phyloP scores from a whole-genome alignment of 768 basidiomycete genomes.

The Phaffia tasmanica region DNA sequence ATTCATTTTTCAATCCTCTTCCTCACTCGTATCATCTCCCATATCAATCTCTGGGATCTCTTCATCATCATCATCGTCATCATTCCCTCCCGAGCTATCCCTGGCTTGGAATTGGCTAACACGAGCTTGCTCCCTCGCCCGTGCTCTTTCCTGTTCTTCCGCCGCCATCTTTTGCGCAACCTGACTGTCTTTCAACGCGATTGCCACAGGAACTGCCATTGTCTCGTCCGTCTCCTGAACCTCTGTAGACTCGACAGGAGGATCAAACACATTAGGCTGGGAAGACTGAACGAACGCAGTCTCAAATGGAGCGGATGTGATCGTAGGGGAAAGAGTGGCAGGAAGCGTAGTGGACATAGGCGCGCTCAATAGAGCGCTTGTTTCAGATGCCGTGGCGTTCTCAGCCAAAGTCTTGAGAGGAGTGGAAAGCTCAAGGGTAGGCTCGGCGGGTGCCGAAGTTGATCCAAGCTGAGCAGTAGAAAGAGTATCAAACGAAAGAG shows the following conservation, averaged over 20 bases:
- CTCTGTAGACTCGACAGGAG: too few species aligned
- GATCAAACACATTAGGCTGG: too few species aligned
- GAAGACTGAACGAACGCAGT: background rate
- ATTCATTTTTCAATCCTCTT: slow-evolving; percentile 44
- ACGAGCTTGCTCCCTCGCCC: slow-evolving; percentile 1
- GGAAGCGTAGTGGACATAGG: too few species aligned
- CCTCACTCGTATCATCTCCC: slow-evolving; percentile 54
- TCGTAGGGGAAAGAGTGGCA: background rate
- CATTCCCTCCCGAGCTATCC: slow-evolving; percentile 22
- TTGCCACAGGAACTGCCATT: slow-evolving; percentile 11
- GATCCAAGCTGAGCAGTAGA: background rate
- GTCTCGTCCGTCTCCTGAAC: too few species aligned
- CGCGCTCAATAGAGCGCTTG: too few species aligned
- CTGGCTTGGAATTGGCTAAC: background rate
- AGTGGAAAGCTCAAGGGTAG: background rate
- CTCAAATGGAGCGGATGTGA: background rate
- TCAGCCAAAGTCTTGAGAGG: background rate
- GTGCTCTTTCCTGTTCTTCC: background rate
- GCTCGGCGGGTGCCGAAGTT: background rate
- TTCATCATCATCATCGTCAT: slow-evolving; percentile 47
- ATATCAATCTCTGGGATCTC: slow-evolving; percentile 66
- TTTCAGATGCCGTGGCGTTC: too few species aligned
- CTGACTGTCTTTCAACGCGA: slow-evolving; percentile 14
- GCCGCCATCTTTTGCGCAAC: slow-evolving; percentile 3
- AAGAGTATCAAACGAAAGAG: background rate